Conservation (phyloP, 1,139 yeast genomes). For the Magnusiomyces ingens region DNA sequence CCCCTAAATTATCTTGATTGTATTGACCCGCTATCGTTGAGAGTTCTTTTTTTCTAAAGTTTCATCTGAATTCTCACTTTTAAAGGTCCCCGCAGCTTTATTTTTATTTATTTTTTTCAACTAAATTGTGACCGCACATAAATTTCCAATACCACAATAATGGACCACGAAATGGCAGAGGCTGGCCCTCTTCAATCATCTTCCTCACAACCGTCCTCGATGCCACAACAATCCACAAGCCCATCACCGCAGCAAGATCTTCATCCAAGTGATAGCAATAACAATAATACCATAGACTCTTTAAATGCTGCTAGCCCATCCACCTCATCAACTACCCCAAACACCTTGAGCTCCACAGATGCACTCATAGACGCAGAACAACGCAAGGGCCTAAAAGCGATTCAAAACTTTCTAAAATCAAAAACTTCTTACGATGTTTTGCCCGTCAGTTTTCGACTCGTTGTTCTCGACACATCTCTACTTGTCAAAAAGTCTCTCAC, state of each 20-base stretch:
- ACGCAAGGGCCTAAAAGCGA: slow-evolving; percentile 43
- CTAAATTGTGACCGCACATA: too few species aligned
- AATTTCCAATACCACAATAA: not conserved
- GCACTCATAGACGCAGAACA: slow-evolving; percentile 19
- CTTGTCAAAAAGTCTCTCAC: slow-evolving; percentile 87
- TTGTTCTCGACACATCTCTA: slow-evolving; percentile 88
- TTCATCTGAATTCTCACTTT: too few species aligned
- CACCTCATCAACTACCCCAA: not conserved
- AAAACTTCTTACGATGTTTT: slow-evolving; percentile 94
- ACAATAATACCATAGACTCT: not conserved
- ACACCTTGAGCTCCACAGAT: slow-evolving; percentile 1
- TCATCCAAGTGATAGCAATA: not conserved
- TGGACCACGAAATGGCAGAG: slow-evolving; percentile 7
- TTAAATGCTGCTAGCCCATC: not conserved
- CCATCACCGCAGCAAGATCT: not conserved
- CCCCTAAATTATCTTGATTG: too few species aligned
- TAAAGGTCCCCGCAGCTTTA: too few species aligned
- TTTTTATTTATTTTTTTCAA: too few species aligned
- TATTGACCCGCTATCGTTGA: too few species aligned
- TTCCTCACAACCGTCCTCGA: not conserved
- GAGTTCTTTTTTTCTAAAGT: too few species aligned
- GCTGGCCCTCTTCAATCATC: not conserved
- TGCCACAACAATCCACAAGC: not conserved
- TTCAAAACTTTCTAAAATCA: slow-evolving; percentile 74
- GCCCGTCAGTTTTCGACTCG: slow-evolving; percentile 89